Evolutionary conservation across 768 basidiomycete species (phyloP), one percentile per base, ranked within the genome.

Genomic region (Kwoniella sp.): DNA sequence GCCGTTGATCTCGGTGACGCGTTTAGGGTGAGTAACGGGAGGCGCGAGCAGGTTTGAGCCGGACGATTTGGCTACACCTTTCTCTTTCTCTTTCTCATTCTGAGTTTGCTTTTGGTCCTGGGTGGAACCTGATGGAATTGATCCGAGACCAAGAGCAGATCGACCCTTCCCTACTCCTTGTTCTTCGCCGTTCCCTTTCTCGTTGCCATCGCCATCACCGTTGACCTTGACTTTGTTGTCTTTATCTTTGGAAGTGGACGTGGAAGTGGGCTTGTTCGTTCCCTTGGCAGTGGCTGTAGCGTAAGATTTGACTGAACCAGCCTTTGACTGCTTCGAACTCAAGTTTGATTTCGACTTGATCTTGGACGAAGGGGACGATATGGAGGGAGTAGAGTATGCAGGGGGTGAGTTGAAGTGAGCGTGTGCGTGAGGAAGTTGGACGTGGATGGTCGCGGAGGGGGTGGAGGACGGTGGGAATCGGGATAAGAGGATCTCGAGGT

Each of bases 401-500:
- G 1, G 86, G 84, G 80, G 79, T 21, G 81, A 73, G 88, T 46
- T 40, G 22, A 65, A 65, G 52, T 68, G 63, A 24, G 69, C 55
- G 36, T 70, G 64, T 46, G 66, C 76, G 19, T 63, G 55, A 12
- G 67, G 74, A 58, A 22, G 78, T 57, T 46, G 73, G 37, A 44
- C 79, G 68, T 63, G 82, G 63, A 68, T 81, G 67, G 73, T 86
- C 9, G 60, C 70, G 3, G 72, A 72, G 6, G 69, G 53, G 9
- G 73, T 74, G 0, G 79, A 71, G 6, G 58, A 25, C 10, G 74
- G 69, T 6, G 79, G 72, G 54, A 86, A 85, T 13, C 93, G 84
- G 87, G 90, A 90, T 37, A 83, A 82, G 68, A 93, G 91, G 63
- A 97, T 95, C 21, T 86, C 85, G 76, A 93, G 92, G 81, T 97